Evolutionary conservation across 106 monocot genomes (phyloP).

Genomic region (Vanilla planifolia): DNA sequence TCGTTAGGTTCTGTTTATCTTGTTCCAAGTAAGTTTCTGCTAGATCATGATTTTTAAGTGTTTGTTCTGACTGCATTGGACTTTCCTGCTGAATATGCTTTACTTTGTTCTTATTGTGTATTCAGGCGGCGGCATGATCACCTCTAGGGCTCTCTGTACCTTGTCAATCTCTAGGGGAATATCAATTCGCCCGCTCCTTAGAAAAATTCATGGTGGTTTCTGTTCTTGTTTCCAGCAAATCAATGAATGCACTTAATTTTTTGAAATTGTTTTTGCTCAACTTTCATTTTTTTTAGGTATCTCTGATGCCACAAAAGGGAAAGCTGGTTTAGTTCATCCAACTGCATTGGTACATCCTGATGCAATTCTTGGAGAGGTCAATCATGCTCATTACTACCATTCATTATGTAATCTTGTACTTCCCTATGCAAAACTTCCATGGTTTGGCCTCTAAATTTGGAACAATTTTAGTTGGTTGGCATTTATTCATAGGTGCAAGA

Average conservation of each 20-base stretch:
- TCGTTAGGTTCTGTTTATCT: too few species aligned
- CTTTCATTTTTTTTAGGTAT: background rate
- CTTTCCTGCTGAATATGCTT: too few species aligned
- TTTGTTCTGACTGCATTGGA: too few species aligned
- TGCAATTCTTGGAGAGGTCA: conserved; percentile 48
- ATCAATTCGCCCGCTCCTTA: background rate
- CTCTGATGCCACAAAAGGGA: background rate
- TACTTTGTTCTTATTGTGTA: background rate
- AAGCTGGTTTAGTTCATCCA: conserved; percentile 24
- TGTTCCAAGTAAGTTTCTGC: too few species aligned
- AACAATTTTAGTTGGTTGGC: too few species aligned
- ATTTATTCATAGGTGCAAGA: too few species aligned
- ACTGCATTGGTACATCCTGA: conserved; percentile 50
- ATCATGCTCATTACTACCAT: too few species aligned
- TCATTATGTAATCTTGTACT: too few species aligned
- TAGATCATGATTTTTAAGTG: too few species aligned
- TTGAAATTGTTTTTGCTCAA: background rate
- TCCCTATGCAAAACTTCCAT: too few species aligned
- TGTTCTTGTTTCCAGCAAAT: background rate
- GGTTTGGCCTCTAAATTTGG: too few species aligned
- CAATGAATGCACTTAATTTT: background rate
- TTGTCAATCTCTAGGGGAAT: conserved; percentile 1
- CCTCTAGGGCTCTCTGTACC: background rate
- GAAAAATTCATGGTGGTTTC: conserved; percentile 4
- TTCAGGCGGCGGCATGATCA: conserved; percentile 1